These are phyloP conservation scores for Lupinus albus DNA, from an alignment of 306 rosid genomes.

Conservation along the genomic window DNA sequence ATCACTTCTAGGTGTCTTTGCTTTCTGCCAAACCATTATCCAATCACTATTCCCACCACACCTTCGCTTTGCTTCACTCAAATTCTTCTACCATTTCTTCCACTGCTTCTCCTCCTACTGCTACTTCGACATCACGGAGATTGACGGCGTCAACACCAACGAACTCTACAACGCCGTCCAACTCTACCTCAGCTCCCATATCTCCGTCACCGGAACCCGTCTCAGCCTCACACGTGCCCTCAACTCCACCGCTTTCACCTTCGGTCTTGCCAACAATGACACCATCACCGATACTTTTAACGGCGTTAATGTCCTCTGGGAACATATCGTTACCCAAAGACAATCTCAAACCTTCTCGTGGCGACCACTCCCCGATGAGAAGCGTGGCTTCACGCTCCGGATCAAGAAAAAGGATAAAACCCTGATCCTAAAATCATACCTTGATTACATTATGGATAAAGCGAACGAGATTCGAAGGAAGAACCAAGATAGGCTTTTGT, in stretches of 20 bases:
- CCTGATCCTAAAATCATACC: conserved; percentile 58
- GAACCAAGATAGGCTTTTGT: conserved; percentile 80
- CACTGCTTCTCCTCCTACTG: conserved; percentile 78
- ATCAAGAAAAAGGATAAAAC: conserved; percentile 68
- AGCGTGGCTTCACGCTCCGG: conserved; percentile 81
- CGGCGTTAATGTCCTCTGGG: conserved; percentile 80
- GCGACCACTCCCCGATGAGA: conserved; percentile 92
- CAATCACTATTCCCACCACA: conserved; percentile 89
- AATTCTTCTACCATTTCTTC: conserved; percentile 58
- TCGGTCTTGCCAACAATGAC: conserved; percentile 86
- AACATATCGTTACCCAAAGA: conserved; percentile 81
- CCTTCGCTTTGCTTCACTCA: conserved; percentile 69
- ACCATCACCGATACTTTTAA: conserved; percentile 69
- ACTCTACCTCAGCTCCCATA: conserved; percentile 82
- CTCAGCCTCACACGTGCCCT: conserved; percentile 83
- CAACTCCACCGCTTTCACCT: conserved; percentile 85
- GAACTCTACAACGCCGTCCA: conserved; percentile 98
- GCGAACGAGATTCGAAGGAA: conserved; percentile 79
- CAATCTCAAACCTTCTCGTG: conserved; percentile 82
- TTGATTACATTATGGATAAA: conserved; percentile 80
- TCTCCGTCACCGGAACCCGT: conserved; percentile 65
- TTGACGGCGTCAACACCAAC: conserved; percentile 97
- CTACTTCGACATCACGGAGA: conserved; percentile 91
- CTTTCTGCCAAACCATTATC: conserved; percentile 81
- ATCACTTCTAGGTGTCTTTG: conserved; percentile 78